Conservation (phyloP, 2,329 filamentous ascomycete species). For the Aspergillus viridinutans region DNA sequence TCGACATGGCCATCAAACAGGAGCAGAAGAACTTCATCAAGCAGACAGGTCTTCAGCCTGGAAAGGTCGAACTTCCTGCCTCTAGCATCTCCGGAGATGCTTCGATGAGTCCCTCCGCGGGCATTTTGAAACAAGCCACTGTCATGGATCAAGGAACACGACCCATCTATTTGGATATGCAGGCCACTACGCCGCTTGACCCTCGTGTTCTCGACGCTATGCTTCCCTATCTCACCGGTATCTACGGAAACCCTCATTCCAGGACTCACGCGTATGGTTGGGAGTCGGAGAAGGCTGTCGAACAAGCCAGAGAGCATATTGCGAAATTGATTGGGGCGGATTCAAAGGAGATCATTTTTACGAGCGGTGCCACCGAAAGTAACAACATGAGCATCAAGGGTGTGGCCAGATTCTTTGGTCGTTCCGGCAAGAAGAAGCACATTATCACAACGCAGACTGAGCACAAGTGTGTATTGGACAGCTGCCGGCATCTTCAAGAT, state of each 20-base stretch:
- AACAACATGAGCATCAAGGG: slow-evolving; percentile 99
- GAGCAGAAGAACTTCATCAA: slow-evolving; percentile 75
- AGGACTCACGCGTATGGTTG: slow-evolving; percentile 97
- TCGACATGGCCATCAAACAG: slow-evolving; percentile 78
- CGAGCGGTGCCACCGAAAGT: slow-evolving; percentile 94
- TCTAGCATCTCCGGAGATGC: slow-evolving; percentile 58
- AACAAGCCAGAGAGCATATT: slow-evolving; percentile 77
- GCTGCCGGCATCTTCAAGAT: slow-evolving; percentile 92
- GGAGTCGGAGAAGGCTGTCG: slow-evolving; percentile 93
- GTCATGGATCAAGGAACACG: slow-evolving; percentile 88
- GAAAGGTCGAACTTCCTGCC: slow-evolving; percentile 57
- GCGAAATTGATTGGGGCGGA: slow-evolving; percentile 88
- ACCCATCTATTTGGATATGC: slow-evolving; percentile 97
- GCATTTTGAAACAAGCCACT: slow-evolving; percentile 82
- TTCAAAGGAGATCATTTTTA: slow-evolving; percentile 98
- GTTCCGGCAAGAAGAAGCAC: slow-evolving; percentile 93
- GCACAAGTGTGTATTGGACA: slow-evolving; percentile 98
- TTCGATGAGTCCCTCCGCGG: slow-evolving; percentile 76
- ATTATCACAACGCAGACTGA: slow-evolving; percentile 97
- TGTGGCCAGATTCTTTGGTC: slow-evolving; percentile 90
- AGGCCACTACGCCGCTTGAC: slow-evolving; percentile 92
- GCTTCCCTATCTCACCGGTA: slow-evolving; percentile 87
- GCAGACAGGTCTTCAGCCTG: slow-evolving; percentile 52
- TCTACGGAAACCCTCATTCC: slow-evolving; percentile 96
- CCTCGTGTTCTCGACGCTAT: slow-evolving; percentile 93